These are phyloP conservation scores for Trichoderma breve DNA, from an alignment of 2,329 filamentous ascomycete species.

Conservation along the genomic window DNA sequence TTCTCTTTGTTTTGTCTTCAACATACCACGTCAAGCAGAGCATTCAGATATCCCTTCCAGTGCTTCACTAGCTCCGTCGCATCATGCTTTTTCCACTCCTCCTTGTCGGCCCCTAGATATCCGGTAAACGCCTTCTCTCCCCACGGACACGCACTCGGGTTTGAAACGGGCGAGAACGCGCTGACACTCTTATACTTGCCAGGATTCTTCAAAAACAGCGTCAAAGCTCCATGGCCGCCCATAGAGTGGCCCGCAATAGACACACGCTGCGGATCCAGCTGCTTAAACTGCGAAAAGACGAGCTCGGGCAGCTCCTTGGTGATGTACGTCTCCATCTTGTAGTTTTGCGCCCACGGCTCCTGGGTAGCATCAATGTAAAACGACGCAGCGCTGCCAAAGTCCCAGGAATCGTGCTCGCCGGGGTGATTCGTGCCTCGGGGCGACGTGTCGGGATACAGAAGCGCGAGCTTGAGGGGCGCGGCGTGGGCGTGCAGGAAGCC, in stretches of 20 bases:
- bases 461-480: slow-evolving; percentile 76
- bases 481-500: slow-evolving; percentile 91
- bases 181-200: slow-evolving; percentile 85
- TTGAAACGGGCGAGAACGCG: slow-evolving; percentile 86
- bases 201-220: slow-evolving; percentile 87
- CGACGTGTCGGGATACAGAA: slow-evolving; percentile 93
- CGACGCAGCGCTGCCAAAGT: slow-evolving; percentile 88
- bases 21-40: slow-evolving; percentile 78
- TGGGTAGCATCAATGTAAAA: slow-evolving; percentile 90
- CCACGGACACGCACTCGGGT: slow-evolving; percentile 85
- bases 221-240: slow-evolving; percentile 94
- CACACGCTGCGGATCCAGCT: slow-evolving; percentile 67
- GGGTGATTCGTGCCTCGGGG: slow-evolving; percentile 78
- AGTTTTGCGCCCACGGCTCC: slow-evolving; percentile 71
- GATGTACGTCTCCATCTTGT: slow-evolving; percentile 95
- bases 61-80: slow-evolving; percentile 82
- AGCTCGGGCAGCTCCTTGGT: slow-evolving; percentile 79
- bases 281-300: slow-evolving; percentile 69
- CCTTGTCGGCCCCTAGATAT: slow-evolving; percentile 76
- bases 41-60: slow-evolving; percentile 69
- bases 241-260: slow-evolving; percentile 94
- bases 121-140: slow-evolving; percentile 92
- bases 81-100: slow-evolving; percentile 85
- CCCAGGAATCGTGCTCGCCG: slow-evolving; percentile 83
- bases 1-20: background rate